A percentile compares a stretch with the other conserved stretches of the same genome.
These are phyloP conservation scores for Epichloe coenophiala DNA, from an alignment of 2,329 filamentous ascomycete genomes.

Conservation along the genomic window DNA sequence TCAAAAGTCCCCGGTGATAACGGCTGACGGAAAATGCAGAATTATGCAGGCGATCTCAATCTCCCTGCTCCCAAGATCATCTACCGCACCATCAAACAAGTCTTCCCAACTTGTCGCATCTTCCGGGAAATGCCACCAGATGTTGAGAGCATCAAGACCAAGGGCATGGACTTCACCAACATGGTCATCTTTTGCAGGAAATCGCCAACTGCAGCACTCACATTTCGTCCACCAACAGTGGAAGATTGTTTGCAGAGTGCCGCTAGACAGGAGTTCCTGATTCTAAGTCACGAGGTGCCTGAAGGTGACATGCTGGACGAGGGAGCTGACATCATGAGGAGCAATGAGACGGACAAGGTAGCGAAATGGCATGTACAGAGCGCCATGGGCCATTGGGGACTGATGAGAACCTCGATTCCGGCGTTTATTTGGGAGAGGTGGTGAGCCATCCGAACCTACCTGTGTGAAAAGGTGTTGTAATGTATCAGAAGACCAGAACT, in stretches of 20 bases:
- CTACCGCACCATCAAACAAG: slow-evolving; percentile 64
- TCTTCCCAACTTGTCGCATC: slow-evolving; percentile 83
- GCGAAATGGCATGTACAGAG: slow-evolving; percentile 60
- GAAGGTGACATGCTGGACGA: slow-evolving; percentile 30
- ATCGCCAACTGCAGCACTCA: slow-evolving; percentile 28
- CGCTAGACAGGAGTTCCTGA: slow-evolving; percentile 54
- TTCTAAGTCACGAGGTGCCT: slow-evolving; percentile 59
- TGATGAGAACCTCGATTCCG: slow-evolving; percentile 81
- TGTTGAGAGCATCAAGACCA: slow-evolving; percentile 29
- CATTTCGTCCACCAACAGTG: slow-evolving; percentile 51
- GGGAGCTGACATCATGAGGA: slow-evolving; percentile 40
- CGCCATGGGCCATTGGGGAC: slow-evolving; percentile 74
- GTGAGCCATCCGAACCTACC: slow-evolving; percentile 27
- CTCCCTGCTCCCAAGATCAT: slow-evolving; percentile 66
- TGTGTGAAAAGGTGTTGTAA: background rate
- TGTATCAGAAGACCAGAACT: background rate
- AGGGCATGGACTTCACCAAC: slow-evolving; percentile 70
- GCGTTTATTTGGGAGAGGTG: slow-evolving; percentile 73
- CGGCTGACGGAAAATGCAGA: slow-evolving; percentile 35
- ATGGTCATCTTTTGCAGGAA: slow-evolving; percentile 92
- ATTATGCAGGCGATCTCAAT: slow-evolving; percentile 82
- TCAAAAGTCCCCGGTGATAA: background rate
- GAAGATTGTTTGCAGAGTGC: slow-evolving; percentile 61
- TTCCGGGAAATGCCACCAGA: slow-evolving; percentile 64
- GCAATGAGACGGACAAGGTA: slow-evolving; percentile 52